A percentile compares a stretch with the other conserved stretches of the same genome.
phyloP scores from a whole-genome alignment of 208 protist species.

The Trichomonas gallinae region DNA sequence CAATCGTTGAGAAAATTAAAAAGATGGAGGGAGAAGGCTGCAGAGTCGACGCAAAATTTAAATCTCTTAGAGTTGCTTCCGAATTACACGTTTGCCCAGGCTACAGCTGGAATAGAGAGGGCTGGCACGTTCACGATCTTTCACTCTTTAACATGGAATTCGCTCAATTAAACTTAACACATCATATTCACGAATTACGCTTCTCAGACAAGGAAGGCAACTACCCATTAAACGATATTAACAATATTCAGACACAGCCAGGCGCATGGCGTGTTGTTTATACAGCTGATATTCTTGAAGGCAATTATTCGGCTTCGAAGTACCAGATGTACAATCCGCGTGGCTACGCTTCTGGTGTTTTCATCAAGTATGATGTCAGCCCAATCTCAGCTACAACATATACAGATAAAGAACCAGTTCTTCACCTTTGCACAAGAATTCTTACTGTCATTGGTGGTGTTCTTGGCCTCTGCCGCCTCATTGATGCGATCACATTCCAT shows the following conservation, averaged over 20 bases:
- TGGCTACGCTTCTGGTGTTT: neutral
- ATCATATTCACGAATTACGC: neutral
- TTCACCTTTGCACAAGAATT: neutral
- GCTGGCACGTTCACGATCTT: conserved; percentile 3
- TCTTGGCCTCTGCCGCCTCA: neutral
- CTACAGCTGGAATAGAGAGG: neutral
- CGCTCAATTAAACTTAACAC: neutral
- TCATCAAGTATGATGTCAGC: neutral
- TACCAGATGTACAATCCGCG: neutral
- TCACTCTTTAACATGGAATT: neutral
- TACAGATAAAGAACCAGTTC: neutral
- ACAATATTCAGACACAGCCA: neutral
- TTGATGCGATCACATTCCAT: neutral
- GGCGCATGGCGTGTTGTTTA: conserved; percentile 15
- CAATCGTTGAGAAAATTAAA: neutral
- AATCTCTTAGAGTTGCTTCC: neutral
- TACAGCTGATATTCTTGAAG: neutral
- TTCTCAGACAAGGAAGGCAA: neutral
- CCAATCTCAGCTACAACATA: neutral
- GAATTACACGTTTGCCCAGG: neutral
- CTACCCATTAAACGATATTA: neutral
- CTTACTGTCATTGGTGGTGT: neutral
- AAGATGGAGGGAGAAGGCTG: neutral
- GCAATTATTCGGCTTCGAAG: neutral
- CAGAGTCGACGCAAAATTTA: neutral